Conservation (phyloP, 1,139 yeast genomes). For the Pichia sp. region DNA sequence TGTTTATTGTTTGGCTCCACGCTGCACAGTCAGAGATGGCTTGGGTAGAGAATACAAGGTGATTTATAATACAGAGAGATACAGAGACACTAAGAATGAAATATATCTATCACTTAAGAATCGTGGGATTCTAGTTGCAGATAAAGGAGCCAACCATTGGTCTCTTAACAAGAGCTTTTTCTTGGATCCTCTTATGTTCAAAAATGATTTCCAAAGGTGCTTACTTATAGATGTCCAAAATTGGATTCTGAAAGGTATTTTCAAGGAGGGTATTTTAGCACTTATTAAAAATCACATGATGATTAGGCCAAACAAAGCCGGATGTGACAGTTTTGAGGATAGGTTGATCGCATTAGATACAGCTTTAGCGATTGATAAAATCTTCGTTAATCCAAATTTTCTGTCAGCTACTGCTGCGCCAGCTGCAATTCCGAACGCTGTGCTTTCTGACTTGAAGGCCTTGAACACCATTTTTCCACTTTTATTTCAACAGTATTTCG, state of each 20-base stretch:
- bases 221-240: conserved; percentile 3
- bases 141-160: not conserved
- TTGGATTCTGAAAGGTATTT: conserved; percentile 2
- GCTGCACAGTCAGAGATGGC: conserved; percentile 1
- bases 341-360: too few relatives aligned
- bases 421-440: too few relatives aligned
- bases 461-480: not conserved
- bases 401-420: not conserved
- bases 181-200: not conserved
- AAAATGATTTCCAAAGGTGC: conserved; percentile 1
- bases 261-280: not conserved
- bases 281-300: conserved; percentile 1
- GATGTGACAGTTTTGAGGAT: not conserved
- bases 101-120: not conserved
- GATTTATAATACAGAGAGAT: conserved; percentile 1
- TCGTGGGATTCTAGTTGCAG: not conserved
- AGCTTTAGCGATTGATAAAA: not conserved
- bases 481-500: not conserved
- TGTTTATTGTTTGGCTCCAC: conserved; percentile 4
- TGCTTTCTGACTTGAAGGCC: too few relatives aligned
- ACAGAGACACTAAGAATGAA: not conserved
- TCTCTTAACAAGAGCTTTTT: not conserved
- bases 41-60: conserved; percentile 1
- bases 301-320: not conserved
- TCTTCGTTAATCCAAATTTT: conserved; percentile 1